Conservation (phyloP, 2,329 filamentous ascomycete species). For the Aspergillus alliaceus region DNA sequence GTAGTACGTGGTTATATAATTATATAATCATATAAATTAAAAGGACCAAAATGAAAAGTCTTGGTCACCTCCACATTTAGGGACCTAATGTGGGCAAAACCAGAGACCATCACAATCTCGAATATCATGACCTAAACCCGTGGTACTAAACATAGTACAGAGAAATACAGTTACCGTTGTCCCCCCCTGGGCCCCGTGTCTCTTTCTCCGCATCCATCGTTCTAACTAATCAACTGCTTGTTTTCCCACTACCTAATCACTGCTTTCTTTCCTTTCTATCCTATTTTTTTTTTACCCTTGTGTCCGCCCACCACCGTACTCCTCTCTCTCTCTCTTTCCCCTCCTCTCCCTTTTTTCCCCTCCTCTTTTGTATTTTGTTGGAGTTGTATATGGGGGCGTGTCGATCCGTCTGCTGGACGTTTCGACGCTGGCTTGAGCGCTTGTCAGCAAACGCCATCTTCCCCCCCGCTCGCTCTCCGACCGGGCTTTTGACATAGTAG, state of each 20-base stretch:
- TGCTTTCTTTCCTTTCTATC: conserved; percentile 9
- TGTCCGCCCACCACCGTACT: neutral
- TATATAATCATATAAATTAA: neutral
- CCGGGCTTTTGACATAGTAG: conserved; percentile 13
- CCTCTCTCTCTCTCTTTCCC: neutral
- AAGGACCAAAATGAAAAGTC: no score
- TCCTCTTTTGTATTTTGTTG: neutral
- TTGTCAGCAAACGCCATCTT: conserved; percentile 22
- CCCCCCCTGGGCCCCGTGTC: conserved; percentile 15
- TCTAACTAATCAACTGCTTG: conserved; percentile 1
- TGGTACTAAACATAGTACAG: neutral
- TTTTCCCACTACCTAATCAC: no score
- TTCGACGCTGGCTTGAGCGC: conserved; percentile 17
- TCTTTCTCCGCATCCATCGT: conserved; percentile 24
- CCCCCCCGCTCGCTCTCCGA: conserved; percentile 24
- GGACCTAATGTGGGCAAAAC: neutral
- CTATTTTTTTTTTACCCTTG: conserved; percentile 6
- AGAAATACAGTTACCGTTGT: neutral
- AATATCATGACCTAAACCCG: neutral
- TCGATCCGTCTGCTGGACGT: conserved; percentile 14
- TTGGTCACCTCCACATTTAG: neutral
- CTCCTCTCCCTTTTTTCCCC: neutral
- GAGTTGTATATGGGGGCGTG: conserved; percentile 16
- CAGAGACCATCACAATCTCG: neutral
- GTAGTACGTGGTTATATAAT: neutral